Evolutionary conservation across 192 early-diverging fungal genomes (phyloP), one percentile per base, ranked within the genome.

Genomic region (Kappamyces sp.): DNA sequence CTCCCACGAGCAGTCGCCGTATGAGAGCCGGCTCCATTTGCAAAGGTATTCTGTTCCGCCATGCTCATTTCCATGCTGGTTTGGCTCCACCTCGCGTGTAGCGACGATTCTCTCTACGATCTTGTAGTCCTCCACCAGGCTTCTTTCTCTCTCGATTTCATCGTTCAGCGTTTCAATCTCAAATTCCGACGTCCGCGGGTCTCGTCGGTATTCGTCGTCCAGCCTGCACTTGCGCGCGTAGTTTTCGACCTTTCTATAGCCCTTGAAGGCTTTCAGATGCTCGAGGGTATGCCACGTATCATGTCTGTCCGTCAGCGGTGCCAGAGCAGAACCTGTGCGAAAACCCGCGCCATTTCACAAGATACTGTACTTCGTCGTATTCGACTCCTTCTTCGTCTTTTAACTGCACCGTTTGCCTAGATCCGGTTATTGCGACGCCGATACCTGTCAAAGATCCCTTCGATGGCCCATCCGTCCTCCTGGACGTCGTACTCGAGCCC

Each of bases 331-430:
- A 23, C 23, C 23, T 23, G 72, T 95, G 90, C 31, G 91, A 89
- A 72, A 80, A 85, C 4, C 87, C 84, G 71, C 87, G 87, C 94
- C 94, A 99, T 65, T 99, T 97, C 62, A 99, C 84, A n/a, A 84
- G 71, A 58, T 86, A 96, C 74, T 92, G 87, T 58, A 84, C 71
- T 35, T 62, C 50, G 13, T 39, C 57, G 15, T 40, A 71, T 59
- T n/a, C 44, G 13, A 74, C 58, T 13, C 62, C 34, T 53, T 86
- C 86, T 64, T 49, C 10, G 33, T 2, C 7, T 3, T 42, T 55
- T 12, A 53, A 55, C 9, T 15, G n/a, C 40, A 64, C 47, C 55
- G 44, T 46, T 10, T 51, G 47, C 49, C 15, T 54, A 60, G 10
- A 40, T 43, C 13, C 67, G 61, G 5, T 55, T 6, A 55, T 12